phyloP scores from a whole-genome alignment of 2,329 filamentous ascomycete species.

The Verticillium alfalfae region DNA sequence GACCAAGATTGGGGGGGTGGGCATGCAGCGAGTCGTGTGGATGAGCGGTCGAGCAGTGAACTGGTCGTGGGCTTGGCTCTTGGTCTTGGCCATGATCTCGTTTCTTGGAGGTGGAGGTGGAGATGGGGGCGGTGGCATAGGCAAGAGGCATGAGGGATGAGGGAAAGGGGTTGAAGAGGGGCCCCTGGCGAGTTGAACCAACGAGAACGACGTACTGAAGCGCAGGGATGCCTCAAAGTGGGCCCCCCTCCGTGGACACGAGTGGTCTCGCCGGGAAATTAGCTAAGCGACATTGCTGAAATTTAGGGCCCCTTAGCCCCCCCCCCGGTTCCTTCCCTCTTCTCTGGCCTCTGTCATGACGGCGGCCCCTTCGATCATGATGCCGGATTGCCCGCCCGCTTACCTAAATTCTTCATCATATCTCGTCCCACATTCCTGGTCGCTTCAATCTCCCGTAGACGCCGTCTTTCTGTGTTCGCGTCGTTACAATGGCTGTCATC shows the following conservation, averaged over 20 bases:
- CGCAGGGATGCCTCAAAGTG: not conserved
- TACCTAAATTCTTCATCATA: not conserved
- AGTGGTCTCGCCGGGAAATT: constrained; percentile 10
- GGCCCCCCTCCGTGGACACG: not conserved
- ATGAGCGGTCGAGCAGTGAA: not conserved
- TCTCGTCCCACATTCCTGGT: not conserved
- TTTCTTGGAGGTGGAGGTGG: not conserved
- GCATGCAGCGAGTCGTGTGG: not conserved
- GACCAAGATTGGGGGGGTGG: not conserved
- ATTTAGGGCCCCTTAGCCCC: constrained; percentile 5
- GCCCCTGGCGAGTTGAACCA: not conserved
- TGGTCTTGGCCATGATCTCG: not conserved
- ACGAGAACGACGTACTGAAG: not conserved
- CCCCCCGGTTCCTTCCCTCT: not conserved
- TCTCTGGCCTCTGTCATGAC: not conserved
- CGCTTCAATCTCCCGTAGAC: not conserved
- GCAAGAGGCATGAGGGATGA: not conserved
- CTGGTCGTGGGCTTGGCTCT: no score
- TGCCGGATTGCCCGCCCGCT: not conserved
- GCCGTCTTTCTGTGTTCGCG: no score
- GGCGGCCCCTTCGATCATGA: not conserved
- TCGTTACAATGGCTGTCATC: not conserved
- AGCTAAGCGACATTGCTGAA: constrained; percentile 14
- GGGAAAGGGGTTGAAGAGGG: not conserved
- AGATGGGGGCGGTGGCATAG: not conserved